Base-by-base conservation (phyloP, 208 protist species). In the Leishmania gerbilli region DNA sequence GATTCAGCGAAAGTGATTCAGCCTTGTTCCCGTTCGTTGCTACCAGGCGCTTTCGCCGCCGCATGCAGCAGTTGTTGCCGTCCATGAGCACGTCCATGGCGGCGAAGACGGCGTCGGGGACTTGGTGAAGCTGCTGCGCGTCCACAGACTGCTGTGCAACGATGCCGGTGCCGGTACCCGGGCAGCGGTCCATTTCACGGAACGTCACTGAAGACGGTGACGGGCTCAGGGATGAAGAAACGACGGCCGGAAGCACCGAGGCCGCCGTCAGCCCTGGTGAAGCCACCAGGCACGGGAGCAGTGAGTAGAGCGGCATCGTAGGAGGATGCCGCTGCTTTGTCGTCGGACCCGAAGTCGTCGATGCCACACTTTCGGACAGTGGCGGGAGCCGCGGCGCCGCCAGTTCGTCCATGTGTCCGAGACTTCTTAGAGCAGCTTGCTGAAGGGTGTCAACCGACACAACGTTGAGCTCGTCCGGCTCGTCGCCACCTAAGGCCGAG, bases 71-170 rank as follows among this genome's bases (percentile, higher is more conserved):
- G 72, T 87, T 89, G 74, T 96, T 96, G 21, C 91, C 93, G 76
- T 96, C 93, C 85, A 96, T 83, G 24, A 82, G 75, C n/a, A 96
- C 84, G 78, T 95, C 90, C 71, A 96, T 82, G 7, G 81, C 77
- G 17, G 82, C 83, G 76, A 89, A 96, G 2, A 86, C 84, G 11
- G 80, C 53, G 21, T 65, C 64, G 67, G 58, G 69, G 19, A 91
- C 42, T 17, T 40, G 45, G 34, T 81, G 68, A 1, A 91, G 77
- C 45, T 83, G 76, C 51, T 53, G 34, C 3, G 53, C 47, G 68
- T 89, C 86, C 0, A 89, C 76, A 13, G 86, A 58, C 55, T 81
- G 74, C 78, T 83, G 80, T 21, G 71, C 72, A n/a, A 84, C 68
- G 7, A 62, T 74, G 9, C 74, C 79, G 19, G 64, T n/a, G 60